phyloP scores from a whole-genome alignment of 1,284 basidiomycete genomes.

The Schizophyllum commune region DNA sequence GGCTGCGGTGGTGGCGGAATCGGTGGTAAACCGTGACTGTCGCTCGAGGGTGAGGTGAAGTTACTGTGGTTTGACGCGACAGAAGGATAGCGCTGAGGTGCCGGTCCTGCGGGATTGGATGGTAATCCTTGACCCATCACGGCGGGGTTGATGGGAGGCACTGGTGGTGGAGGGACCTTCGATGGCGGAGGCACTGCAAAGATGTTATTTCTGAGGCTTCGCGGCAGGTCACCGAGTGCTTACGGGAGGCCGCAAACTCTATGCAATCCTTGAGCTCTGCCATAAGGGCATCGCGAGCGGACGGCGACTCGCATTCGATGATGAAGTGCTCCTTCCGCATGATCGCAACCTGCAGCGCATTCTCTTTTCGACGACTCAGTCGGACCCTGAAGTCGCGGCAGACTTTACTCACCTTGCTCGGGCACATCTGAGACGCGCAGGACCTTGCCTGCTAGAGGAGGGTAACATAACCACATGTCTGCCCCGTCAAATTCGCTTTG shows the following conservation, averaged over 20 bases:
- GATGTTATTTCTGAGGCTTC: conserved; percentile 2
- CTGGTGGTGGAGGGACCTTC: conserved; percentile 51
- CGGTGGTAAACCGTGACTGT: too few species aligned
- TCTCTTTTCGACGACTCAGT: conserved; percentile 43
- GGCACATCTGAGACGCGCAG: conserved; percentile 62
- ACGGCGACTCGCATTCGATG: conserved; percentile 57
- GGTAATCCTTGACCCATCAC: too few species aligned
- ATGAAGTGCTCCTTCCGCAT: conserved; percentile 85
- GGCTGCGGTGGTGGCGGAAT: too few species aligned
- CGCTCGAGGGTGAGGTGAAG: too few species aligned
- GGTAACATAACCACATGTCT: conserved; percentile 93
- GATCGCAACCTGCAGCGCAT: conserved; percentile 71
- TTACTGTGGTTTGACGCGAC: too few species aligned
- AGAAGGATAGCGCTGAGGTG: not conserved
- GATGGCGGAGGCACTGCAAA: conserved; percentile 46
- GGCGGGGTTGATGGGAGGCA: conserved; percentile 26
- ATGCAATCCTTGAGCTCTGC: conserved; percentile 81
- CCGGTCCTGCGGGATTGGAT: too few species aligned
- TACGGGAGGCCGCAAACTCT: conserved; percentile 70
- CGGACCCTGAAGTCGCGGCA: not conserved
- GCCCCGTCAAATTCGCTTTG: conserved; percentile 47
- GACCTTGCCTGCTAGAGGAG: conserved; percentile 93
- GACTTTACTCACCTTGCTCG: conserved; percentile 40
- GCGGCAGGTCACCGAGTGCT: conserved; percentile 22
- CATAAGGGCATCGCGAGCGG: conserved; percentile 61